Conservation (phyloP, 768 basidiomycete species). For the Pleurotus citrinopileatus region DNA sequence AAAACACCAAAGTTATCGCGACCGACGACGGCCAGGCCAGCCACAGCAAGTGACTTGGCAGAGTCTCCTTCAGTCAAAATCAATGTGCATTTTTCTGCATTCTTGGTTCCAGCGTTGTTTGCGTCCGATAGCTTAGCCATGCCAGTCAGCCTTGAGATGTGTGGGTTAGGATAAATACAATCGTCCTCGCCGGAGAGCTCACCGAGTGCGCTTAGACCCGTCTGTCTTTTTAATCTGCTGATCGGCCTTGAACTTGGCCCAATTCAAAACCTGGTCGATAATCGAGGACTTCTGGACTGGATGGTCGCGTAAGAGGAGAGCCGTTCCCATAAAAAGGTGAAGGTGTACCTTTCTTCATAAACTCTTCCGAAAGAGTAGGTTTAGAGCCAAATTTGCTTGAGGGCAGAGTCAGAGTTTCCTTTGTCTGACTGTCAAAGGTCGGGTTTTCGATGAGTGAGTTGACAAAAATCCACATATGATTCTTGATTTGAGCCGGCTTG, state of each 20-base stretch:
- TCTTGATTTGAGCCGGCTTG: constrained; percentile 92
- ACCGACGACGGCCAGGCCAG: constrained; percentile 92
- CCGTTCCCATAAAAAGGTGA: neutral
- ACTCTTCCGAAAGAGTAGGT: constrained; percentile 82
- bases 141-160: constrained; percentile 68
- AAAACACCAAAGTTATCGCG: constrained; percentile 98
- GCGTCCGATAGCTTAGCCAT: constrained; percentile 94
- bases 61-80: constrained; percentile 99
- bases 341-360: constrained; percentile 88
- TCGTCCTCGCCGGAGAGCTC: constrained; percentile 14
- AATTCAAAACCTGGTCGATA: constrained; percentile 88
- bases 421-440: constrained; percentile 98
- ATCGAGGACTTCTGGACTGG: constrained; percentile 86
- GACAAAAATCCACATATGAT: constrained; percentile 98
- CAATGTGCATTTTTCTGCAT: constrained; percentile 82
- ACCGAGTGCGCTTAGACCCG: constrained; percentile 86
- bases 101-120: constrained; percentile 90
- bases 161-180: neutral
- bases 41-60: constrained; percentile 94
- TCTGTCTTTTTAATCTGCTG: constrained; percentile 96
- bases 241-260: constrained; percentile 97
- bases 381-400: constrained; percentile 89
- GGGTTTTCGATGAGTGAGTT: constrained; percentile 97
- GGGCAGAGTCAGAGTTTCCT: constrained; percentile 88
- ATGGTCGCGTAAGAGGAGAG: constrained; percentile 3